These are phyloP conservation scores for Senna siamea DNA, from an alignment of 306 rosid species.

Conservation along the genomic window DNA sequence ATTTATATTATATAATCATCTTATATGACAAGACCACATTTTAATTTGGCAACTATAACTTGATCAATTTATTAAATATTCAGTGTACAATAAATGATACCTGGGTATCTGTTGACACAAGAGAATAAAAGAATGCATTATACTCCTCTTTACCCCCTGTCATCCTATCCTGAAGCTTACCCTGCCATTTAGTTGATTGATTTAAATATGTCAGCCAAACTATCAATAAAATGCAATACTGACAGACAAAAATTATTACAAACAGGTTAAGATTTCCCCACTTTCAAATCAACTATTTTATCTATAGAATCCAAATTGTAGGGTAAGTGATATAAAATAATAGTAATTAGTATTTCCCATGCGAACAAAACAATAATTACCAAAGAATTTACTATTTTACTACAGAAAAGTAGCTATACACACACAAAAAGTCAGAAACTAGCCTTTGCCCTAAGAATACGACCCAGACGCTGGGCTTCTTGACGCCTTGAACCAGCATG, in stretches of 20 bases:
- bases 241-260: constrained; percentile 27
- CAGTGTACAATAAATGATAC: constrained; percentile 43
- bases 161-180: constrained; percentile 89
- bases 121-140: constrained; percentile 92
- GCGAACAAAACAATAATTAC: not conserved
- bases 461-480: constrained; percentile 95
- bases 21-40: constrained; percentile 22
- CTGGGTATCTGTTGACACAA: constrained; percentile 95
- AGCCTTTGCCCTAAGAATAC: constrained; percentile 97
- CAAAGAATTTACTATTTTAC: not conserved
- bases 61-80: constrained; percentile 16
- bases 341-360: not conserved
- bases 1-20: constrained; percentile 13
- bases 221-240: constrained; percentile 15
- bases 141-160: constrained; percentile 96
- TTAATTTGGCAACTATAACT: constrained; percentile 28
- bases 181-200: constrained; percentile 57
- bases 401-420: too few species aligned
- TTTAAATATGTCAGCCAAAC: constrained; percentile 29
- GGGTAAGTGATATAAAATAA: not conserved
- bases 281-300: constrained; percentile 28
- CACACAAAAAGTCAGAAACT: constrained; percentile 40
- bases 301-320: constrained; percentile 15
- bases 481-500: constrained; percentile 98
- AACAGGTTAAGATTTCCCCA: constrained; percentile 18